Conservation (phyloP, 805 yeast genomes). For the Metschnikowia koreensis region DNA sequence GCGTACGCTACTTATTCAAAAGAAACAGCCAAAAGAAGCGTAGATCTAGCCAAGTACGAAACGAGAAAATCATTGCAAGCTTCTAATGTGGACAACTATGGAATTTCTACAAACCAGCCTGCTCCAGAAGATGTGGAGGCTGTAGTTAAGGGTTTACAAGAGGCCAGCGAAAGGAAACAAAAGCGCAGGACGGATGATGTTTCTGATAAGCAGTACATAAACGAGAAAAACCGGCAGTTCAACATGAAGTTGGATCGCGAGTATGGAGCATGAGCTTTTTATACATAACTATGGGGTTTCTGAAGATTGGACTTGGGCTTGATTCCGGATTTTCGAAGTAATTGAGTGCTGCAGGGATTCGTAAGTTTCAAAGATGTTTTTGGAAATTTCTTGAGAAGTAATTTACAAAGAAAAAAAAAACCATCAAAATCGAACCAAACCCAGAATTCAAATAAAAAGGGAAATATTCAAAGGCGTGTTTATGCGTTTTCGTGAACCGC, state of each 20-base stretch:
- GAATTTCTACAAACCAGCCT: not conserved
- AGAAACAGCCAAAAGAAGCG: conserved; percentile 38
- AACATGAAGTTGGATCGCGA: conserved; percentile 54
- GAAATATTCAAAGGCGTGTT: no score
- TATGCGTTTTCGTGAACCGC: no score
- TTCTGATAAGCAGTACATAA: conserved; percentile 48
- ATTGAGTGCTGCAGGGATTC: no score
- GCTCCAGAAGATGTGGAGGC: conserved; percentile 14
- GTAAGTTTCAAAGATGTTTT: no score
- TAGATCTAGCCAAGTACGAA: conserved; percentile 43
- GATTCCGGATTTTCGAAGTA: no score
- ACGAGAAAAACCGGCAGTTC: conserved; percentile 71
- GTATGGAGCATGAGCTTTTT: conserved; percentile 9
- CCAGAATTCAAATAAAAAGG: no score
- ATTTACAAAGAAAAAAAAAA: no score
- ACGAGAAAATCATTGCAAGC: not conserved
- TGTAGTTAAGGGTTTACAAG: conserved; percentile 33
- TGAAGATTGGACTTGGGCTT: no score
- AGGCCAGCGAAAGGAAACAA: conserved; percentile 33
- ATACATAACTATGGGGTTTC: no score
- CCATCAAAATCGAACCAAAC: no score
- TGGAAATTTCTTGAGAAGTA: no score
- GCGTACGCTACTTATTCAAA: conserved; percentile 63
- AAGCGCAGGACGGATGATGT: conserved; percentile 38
- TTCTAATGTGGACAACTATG: not conserved